phyloP scores from a whole-genome alignment of 352 stramenopile species.

The Saprolegnia diclina region DNA sequence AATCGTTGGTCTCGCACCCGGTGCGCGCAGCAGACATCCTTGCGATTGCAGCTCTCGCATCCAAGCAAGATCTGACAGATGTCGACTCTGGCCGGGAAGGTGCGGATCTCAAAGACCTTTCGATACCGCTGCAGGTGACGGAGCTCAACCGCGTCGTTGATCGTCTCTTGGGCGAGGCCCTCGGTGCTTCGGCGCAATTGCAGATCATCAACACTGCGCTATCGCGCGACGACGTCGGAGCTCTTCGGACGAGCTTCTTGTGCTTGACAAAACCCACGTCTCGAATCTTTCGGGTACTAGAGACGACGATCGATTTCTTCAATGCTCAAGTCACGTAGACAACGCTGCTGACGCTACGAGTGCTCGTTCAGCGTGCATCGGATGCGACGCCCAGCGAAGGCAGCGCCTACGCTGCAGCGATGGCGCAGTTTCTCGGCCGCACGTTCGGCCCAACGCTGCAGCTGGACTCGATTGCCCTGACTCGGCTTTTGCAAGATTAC shows the following conservation, averaged over 20 bases:
- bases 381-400: not conserved
- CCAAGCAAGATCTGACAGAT: not conserved
- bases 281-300: not conserved
- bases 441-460: not conserved
- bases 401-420: not conserved
- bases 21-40: not conserved
- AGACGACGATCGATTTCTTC: too few relatives aligned
- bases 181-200: too few relatives aligned
- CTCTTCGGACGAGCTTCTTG: too few relatives aligned
- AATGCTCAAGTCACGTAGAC: not conserved
- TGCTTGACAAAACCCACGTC: not conserved
- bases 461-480: not conserved
- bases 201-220: too few relatives aligned
- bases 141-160: too few relatives aligned
- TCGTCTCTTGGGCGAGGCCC: too few relatives aligned
- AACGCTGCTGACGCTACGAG: not conserved
- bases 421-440: not conserved
- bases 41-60: not conserved
- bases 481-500: not conserved
- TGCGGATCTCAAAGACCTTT: too few relatives aligned
- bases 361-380: not conserved
- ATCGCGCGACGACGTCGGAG: too few relatives aligned
- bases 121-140: too few relatives aligned
- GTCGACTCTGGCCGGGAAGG: too few relatives aligned
- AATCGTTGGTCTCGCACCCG: not conserved